Evolutionary conservation across 495 filamentous ascomycete genomes (phyloP).

Genomic region (Xylaria acuta): DNA sequence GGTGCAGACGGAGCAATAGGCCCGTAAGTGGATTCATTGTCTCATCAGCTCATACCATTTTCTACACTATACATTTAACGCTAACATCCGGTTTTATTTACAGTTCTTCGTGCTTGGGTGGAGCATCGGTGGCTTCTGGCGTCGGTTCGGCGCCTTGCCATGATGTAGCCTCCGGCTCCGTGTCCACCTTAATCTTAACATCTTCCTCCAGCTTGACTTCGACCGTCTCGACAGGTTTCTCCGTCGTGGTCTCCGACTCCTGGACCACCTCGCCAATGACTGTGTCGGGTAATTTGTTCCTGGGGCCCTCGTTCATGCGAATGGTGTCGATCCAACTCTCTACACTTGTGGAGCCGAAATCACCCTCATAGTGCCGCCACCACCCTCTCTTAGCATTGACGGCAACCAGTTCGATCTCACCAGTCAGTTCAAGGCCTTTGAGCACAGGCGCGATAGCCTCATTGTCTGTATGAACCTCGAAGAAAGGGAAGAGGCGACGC

Average conservation of each 20-base stretch:
- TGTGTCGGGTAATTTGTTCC: slow-evolving; percentile 79
- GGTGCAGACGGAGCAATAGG: not conserved
- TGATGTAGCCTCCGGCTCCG: slow-evolving; percentile 26
- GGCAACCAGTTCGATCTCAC: slow-evolving; percentile 72
- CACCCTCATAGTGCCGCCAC: slow-evolving; percentile 74
- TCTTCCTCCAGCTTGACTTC: slow-evolving; percentile 41
- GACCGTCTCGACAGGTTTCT: slow-evolving; percentile 46
- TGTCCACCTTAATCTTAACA: slow-evolving; percentile 33
- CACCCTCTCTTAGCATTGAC: slow-evolving; percentile 84
- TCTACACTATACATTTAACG: slow-evolving; percentile 22
- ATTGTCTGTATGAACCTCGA: slow-evolving; percentile 72
- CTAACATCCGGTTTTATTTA: slow-evolving; percentile 33
- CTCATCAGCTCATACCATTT: slow-evolving; percentile 17
- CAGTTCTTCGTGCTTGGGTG: slow-evolving; percentile 53
- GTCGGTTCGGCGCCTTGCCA: slow-evolving; percentile 42
- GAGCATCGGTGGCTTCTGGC: slow-evolving; percentile 47
- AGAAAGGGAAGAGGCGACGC: slow-evolving; percentile 81
- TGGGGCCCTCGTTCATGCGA: slow-evolving; percentile 81
- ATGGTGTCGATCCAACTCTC: slow-evolving; percentile 90
- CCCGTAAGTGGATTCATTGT: slow-evolving; percentile 1
- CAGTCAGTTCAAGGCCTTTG: slow-evolving; percentile 64
- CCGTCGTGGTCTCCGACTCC: slow-evolving; percentile 44
- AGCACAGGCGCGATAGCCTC: slow-evolving; percentile 61
- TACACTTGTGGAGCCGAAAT: slow-evolving; percentile 65
- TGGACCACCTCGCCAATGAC: slow-evolving; percentile 67